Evolutionary conservation across 371 early-diverging fungal species (phyloP).

Genomic region (Apophysomyces ossiformis): DNA sequence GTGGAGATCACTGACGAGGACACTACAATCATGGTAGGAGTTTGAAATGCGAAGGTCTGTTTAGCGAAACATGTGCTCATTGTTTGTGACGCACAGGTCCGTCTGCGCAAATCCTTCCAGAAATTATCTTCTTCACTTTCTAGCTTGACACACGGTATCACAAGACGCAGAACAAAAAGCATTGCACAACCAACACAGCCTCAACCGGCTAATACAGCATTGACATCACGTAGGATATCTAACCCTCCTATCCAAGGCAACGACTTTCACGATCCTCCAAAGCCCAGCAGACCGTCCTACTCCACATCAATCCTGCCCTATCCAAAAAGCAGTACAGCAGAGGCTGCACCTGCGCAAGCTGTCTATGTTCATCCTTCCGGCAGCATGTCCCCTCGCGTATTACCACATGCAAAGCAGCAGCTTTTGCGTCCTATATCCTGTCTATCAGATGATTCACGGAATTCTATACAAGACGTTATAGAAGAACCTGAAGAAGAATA

Average conservation of each 20-base stretch:
- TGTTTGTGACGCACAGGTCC: conserved; percentile 17
- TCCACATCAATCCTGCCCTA: conserved; percentile 21
- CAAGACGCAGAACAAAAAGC: conserved; percentile 30
- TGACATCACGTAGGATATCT: not conserved
- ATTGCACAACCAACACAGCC: conserved; percentile 9
- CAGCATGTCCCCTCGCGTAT: not conserved
- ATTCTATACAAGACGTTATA: conserved; percentile 13
- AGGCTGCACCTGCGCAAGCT: conserved; percentile 6
- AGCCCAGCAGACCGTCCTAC: conserved; percentile 14
- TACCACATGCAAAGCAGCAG: conserved; percentile 8
- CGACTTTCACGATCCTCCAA: not conserved
- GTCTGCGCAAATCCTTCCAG: conserved; percentile 32
- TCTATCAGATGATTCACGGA: conserved; percentile 21
- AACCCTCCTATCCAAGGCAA: not conserved
- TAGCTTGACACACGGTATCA: conserved; percentile 28
- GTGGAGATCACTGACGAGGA: conserved; percentile 41
- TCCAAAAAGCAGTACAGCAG: conserved; percentile 1
- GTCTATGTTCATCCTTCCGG: conserved; percentile 9
- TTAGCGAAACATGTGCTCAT: not conserved
- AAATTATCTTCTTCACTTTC: conserved; percentile 30
- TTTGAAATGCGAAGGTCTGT: conserved; percentile 19
- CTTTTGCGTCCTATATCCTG: conserved; percentile 20
- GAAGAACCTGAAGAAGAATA: conserved; percentile 21
- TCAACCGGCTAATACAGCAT: not conserved
- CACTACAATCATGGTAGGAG: conserved; percentile 38